Conservation (phyloP, 768 basidiomycete species). For the Holtermannia corniformis region DNA sequence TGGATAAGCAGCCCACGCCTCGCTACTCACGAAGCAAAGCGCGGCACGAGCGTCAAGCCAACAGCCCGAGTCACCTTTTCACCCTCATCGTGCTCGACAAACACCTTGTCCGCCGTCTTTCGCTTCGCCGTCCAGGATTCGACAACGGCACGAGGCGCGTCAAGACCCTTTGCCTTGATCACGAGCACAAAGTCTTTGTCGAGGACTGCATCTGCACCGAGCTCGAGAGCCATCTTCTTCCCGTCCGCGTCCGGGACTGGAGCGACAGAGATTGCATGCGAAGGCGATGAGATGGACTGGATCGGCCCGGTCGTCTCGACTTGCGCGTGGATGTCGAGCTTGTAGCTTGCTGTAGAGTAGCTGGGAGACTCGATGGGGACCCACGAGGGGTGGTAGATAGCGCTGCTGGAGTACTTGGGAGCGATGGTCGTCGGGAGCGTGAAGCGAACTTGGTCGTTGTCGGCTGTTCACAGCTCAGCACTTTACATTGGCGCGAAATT, state of each 20-base stretch:
- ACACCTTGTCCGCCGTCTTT: not conserved
- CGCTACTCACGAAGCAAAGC: not conserved
- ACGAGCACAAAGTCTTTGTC: conserved; percentile 50
- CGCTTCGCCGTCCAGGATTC: conserved; percentile 17
- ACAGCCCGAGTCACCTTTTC: not conserved
- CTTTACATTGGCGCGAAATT: no score
- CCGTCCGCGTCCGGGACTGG: conserved; percentile 6
- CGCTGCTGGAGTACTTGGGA: not conserved
- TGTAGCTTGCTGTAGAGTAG: conserved; percentile 5
- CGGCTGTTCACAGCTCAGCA: no score
- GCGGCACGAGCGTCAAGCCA: not conserved
- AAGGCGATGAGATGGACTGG: conserved; percentile 15
- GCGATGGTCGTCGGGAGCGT: conserved; percentile 10
- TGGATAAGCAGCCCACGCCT: no score
- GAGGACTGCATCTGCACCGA: conserved; percentile 38
- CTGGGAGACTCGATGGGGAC: no score
- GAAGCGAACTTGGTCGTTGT: conserved; percentile 43
- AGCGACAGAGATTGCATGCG: conserved; percentile 41
- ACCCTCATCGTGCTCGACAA: not conserved
- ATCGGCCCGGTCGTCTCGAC: conserved; percentile 12
- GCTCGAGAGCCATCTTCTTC: not conserved
- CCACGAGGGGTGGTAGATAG: not conserved
- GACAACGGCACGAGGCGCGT: conserved; percentile 53
- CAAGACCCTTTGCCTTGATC: conserved; percentile 48
- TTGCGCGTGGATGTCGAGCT: conserved; percentile 1